A percentile compares a stretch with the other conserved stretches of the same genome.
Evolutionary conservation across 2,329 filamentous ascomycete genomes (phyloP).

Genomic region (Cordyceps sp.): DNA sequence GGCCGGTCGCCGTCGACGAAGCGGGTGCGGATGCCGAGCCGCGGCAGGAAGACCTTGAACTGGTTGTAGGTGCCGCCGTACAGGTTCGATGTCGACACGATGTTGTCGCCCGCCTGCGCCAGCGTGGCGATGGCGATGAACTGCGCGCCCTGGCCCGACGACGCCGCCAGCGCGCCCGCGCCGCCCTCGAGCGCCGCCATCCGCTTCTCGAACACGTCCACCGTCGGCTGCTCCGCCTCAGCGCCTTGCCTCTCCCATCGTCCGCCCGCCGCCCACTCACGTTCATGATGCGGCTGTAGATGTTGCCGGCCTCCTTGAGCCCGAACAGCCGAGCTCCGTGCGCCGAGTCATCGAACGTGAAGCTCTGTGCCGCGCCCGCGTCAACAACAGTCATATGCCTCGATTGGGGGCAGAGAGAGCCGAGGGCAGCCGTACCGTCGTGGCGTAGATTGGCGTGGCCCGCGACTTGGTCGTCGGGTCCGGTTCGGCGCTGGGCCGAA

Average conservation of each 20-base stretch:
- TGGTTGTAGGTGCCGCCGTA: conserved; percentile 97
- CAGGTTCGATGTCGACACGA: conserved; percentile 75
- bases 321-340: conserved; percentile 90
- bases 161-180: conserved; percentile 65
- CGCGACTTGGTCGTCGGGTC: conserved; percentile 73
- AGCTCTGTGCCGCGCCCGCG: conserved; percentile 61
- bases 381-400: no score
- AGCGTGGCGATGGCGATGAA: conserved; percentile 79
- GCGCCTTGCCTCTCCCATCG: no score
- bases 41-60: conserved; percentile 77
- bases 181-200: conserved; percentile 93
- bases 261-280: conserved; percentile 25
- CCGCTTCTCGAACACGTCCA: conserved; percentile 92
- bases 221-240: conserved; percentile 74
- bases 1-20: conserved; percentile 71
- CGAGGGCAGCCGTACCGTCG: conserved; percentile 33
- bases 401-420: neutral
- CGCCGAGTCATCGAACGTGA: conserved; percentile 85
- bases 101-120: conserved; percentile 82
- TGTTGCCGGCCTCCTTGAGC: conserved; percentile 94
- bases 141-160: conserved; percentile 80
- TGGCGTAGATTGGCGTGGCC: conserved; percentile 91
- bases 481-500: conserved; percentile 50
- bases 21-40: conserved; percentile 77
- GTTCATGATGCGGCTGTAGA: conserved; percentile 95